A percentile compares a stretch with the other conserved stretches of the same genome.
Evolutionary conservation across 2,329 filamentous ascomycete species (phyloP).

Genomic region (Aspergillus pseudoterreus): DNA sequence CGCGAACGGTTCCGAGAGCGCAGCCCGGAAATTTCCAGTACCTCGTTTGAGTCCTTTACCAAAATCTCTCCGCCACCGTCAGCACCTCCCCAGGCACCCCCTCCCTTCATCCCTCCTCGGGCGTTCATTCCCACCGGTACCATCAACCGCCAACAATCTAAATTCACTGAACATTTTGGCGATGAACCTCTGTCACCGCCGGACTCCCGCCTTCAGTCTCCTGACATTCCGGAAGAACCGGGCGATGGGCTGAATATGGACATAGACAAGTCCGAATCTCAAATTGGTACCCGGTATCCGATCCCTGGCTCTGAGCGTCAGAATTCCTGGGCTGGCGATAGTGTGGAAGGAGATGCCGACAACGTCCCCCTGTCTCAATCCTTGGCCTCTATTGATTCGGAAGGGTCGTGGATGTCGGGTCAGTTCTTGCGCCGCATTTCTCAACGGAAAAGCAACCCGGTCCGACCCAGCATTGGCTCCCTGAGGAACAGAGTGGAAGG

Average conservation of each 20-base stretch:
- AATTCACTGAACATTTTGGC: conserved; percentile 87
- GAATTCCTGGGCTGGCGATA: conserved; percentile 35
- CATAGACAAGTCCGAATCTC: conserved; percentile 9
- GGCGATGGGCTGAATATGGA: conserved; percentile 10
- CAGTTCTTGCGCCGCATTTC: conserved; percentile 54
- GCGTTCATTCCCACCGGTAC: conserved; percentile 51
- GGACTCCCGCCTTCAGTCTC: conserved; percentile 74
- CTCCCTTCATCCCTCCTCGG: conserved; percentile 35
- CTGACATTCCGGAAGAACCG: conserved; percentile 54
- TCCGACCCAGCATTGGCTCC: conserved; percentile 38
- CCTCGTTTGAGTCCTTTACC: conserved; percentile 81
- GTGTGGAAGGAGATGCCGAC: conserved; percentile 50
- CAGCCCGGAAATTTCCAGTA: conserved; percentile 84
- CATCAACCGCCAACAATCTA: conserved; percentile 79
- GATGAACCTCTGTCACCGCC: conserved; percentile 83
- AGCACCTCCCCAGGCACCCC: conserved; percentile 22
- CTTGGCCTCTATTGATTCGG: conserved; percentile 88
- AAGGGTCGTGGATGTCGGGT: conserved; percentile 92
- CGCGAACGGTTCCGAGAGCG: conserved; percentile 46
- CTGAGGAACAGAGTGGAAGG: conserved; percentile 46
- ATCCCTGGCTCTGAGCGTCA: conserved; percentile 24
- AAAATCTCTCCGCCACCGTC: conserved; percentile 52
- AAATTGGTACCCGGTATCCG: conserved; percentile 17
- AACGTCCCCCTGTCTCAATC: conserved; percentile 67
- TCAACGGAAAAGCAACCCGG: conserved; percentile 33